Percentiles rank a stretch among this genome's conserved stretches.
Evolutionary conservation across 2,329 filamentous ascomycete genomes (phyloP).

Genomic region (Mycosphaerella sp.): DNA sequence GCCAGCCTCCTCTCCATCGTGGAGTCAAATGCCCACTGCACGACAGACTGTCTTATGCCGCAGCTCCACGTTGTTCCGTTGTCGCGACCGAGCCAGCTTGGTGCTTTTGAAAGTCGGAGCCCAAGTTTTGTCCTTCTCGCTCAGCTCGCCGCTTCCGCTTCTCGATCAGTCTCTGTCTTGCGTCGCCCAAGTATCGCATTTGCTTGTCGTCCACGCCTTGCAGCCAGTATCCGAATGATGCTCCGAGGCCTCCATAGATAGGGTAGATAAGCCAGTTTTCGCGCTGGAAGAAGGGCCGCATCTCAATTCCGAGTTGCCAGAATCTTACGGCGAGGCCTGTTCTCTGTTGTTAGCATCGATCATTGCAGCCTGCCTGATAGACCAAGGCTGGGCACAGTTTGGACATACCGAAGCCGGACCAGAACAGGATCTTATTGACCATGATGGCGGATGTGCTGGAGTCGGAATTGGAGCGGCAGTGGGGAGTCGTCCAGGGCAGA

Average conservation of each 20-base stretch:
- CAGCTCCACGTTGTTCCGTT: conserved; percentile 6
- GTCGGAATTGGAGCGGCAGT: background rate
- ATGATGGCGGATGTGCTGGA: conserved; percentile 31
- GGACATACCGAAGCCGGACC: conserved; percentile 77
- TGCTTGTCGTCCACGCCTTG: conserved; percentile 83
- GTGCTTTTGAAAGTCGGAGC: conserved; percentile 30
- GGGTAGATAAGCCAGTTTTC: conserved; percentile 88
- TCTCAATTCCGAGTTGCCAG: conserved; percentile 98
- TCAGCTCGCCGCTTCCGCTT: conserved; percentile 77
- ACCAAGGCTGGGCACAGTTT: background rate
- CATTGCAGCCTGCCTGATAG: background rate
- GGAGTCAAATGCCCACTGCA: background rate
- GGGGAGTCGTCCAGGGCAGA: background rate
- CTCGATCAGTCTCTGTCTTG: conserved; percentile 75
- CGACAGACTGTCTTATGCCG: background rate
- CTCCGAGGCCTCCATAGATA: conserved; percentile 75
- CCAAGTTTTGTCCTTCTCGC: conserved; percentile 46
- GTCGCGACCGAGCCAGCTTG: conserved; percentile 25
- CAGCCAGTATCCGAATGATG: conserved; percentile 95
- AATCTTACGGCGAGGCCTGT: conserved; percentile 83
- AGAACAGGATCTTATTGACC: conserved; percentile 64
- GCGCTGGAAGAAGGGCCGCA: conserved; percentile 86
- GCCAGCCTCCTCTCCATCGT: background rate
- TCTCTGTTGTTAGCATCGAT: conserved; percentile 5
- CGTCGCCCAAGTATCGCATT: conserved; percentile 66